phyloP scores from a whole-genome alignment of 371 early-diverging fungal species.

The Mucor racemosus region DNA sequence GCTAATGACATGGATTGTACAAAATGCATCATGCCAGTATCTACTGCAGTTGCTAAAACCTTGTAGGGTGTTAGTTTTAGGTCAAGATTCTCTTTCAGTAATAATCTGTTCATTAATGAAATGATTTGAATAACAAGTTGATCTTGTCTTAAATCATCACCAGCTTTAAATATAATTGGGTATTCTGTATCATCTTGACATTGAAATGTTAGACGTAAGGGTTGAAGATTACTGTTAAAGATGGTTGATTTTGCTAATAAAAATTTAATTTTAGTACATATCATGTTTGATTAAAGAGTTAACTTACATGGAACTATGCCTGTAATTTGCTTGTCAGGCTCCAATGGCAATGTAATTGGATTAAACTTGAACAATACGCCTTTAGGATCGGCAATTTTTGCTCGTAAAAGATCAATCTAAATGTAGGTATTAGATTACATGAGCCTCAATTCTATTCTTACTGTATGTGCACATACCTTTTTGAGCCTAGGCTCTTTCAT shows the following conservation, averaged over 20 bases:
- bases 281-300: not conserved
- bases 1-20: constrained; percentile 87
- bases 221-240: constrained; percentile 91
- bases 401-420: constrained; percentile 81
- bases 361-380: constrained; percentile 59
- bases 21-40: constrained; percentile 93
- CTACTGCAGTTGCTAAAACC: constrained; percentile 92
- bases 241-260: constrained; percentile 77
- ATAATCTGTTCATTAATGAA: constrained; percentile 91
- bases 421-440: not conserved
- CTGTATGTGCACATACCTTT: constrained; percentile 58
- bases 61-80: constrained; percentile 91
- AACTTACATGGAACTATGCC: constrained; percentile 65
- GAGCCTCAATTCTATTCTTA: not conserved
- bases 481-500: constrained; percentile 83
- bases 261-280: not conserved
- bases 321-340: constrained; percentile 82
- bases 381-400: constrained; percentile 80
- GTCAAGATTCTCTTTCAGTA: constrained; percentile 94
- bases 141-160: constrained; percentile 98
- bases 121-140: constrained; percentile 97
- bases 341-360: constrained; percentile 73
- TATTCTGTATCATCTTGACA: constrained; percentile 82
- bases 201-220: constrained; percentile 82
- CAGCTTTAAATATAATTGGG: constrained; percentile 92